Percentiles rank a stretch among this genome's conserved stretches.
Conservation (phyloP, 441 rosid genomes). For the Populus hybrid region DNA sequence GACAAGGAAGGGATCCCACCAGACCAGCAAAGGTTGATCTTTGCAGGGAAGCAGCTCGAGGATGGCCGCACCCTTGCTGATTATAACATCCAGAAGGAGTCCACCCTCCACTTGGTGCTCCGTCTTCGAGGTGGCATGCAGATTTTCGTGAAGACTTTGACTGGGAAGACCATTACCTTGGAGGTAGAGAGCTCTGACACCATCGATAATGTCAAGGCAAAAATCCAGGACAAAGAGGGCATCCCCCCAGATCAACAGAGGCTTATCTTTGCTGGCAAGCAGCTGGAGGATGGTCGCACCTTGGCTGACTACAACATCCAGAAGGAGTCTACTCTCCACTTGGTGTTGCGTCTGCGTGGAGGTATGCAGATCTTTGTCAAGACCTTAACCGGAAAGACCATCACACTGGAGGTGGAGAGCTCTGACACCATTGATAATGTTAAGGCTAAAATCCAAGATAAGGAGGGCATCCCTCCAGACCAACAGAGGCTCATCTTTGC, state of each 20-base stretch:
- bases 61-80: neutral
- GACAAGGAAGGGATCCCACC: neutral
- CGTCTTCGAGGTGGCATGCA: neutral
- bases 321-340: constrained; percentile 22
- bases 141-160: neutral
- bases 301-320: neutral
- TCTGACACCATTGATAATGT: neutral
- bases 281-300: neutral
- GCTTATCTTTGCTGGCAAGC: neutral
- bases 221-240: neutral
- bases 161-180: neutral
- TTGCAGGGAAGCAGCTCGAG: neutral
- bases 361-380: constrained; percentile 44
- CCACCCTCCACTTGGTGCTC: neutral
- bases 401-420: neutral
- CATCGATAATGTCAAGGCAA: neutral
- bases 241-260: neutral
- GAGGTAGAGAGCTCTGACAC: neutral
- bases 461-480: neutral
- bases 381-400: neutral
- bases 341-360: constrained; percentile 38
- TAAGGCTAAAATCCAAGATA: neutral
- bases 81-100: neutral
- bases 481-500: neutral
- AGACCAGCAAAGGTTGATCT: neutral